Evolutionary conservation across 2,329 filamentous ascomycete genomes (phyloP).

Genomic region (Trichoderma semiorbis): DNA sequence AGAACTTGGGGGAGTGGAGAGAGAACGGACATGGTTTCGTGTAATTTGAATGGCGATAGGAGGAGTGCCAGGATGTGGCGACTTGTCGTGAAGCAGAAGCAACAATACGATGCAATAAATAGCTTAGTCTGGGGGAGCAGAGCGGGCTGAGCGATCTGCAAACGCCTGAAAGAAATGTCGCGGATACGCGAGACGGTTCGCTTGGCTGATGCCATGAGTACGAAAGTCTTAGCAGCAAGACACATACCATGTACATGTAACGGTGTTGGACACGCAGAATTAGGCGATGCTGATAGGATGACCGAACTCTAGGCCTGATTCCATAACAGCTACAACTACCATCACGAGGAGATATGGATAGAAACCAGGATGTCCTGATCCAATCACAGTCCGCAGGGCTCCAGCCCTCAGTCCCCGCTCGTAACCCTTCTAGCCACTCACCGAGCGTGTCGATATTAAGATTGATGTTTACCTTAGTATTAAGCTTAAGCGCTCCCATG

Average conservation of each 20-base stretch:
- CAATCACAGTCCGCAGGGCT: not conserved
- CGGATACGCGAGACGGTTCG: not conserved
- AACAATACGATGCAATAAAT: not conserved
- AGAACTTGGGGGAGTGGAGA: not conserved
- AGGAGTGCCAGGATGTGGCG: not conserved
- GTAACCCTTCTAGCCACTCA: not conserved
- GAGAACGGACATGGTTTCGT: not conserved
- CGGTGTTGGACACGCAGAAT: not conserved
- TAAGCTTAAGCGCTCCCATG: conserved; percentile 13
- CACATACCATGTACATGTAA: not conserved
- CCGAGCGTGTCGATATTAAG: not conserved
- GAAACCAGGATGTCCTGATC: not conserved
- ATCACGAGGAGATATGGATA: not conserved
- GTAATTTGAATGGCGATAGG: not conserved
- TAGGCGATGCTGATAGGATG: not conserved
- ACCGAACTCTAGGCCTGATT: not conserved
- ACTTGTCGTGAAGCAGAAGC: not conserved
- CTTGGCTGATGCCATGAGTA: not conserved
- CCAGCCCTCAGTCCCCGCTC: not conserved
- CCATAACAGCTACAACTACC: not conserved
- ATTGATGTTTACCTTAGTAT: conserved; percentile 3
- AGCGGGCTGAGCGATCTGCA: not conserved
- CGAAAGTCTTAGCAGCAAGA: not conserved
- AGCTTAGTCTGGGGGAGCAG: not conserved
- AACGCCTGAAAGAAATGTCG: not conserved